Evolutionary conservation across 2,329 filamentous ascomycete genomes (phyloP).

Genomic region (Diaporthe helianthi): DNA sequence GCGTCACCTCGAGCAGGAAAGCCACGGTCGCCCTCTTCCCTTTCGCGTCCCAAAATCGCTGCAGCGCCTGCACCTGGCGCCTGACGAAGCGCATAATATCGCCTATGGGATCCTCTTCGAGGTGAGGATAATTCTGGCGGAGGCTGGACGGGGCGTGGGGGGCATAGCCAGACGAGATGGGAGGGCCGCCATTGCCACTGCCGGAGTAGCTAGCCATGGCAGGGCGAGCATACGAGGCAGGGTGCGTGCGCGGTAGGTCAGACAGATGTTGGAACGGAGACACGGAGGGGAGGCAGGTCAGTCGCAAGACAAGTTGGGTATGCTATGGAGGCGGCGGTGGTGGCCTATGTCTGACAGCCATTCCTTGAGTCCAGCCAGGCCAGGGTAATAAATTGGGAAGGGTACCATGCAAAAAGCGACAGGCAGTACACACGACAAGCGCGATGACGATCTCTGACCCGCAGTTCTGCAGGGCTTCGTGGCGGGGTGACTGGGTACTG

Average conservation of each 20-base stretch:
- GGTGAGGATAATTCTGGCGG: conserved; percentile 34
- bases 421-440: neutral
- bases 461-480: conserved; percentile 4
- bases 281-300: neutral
- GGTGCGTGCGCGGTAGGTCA: neutral
- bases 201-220: conserved; percentile 34
- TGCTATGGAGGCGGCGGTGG: conserved; percentile 20
- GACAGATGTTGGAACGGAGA: neutral
- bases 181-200: conserved; percentile 29
- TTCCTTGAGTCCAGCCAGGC: conserved; percentile 23
- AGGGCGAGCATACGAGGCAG: conserved; percentile 22
- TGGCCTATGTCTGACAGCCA: conserved; percentile 33
- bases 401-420: conserved; percentile 9
- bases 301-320: neutral
- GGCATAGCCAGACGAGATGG: conserved; percentile 19
- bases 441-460: conserved; percentile 20
- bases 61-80: conserved; percentile 43
- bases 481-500: conserved; percentile 10
- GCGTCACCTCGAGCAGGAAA: conserved; percentile 41
- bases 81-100: conserved; percentile 44
- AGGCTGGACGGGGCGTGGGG: conserved; percentile 30
- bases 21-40: conserved; percentile 47
- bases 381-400: neutral
- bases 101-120: conserved; percentile 45
- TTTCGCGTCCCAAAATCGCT: conserved; percentile 52